phyloP scores from a whole-genome alignment of 345 rosid genomes.

The Camelina laxa region DNA sequence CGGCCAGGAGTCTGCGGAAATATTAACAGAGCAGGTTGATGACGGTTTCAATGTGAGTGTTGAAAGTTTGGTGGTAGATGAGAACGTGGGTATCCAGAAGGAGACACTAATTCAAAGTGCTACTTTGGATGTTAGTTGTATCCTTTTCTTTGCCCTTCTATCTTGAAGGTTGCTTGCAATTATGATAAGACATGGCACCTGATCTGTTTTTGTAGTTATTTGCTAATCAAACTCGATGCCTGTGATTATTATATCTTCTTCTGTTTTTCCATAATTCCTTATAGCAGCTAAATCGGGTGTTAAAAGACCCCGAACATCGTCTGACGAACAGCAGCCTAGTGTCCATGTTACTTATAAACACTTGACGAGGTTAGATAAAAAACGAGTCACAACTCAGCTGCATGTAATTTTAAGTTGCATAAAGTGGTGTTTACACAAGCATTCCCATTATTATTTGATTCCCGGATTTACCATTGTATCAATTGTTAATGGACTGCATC shows the following conservation, averaged over 20 bases:
- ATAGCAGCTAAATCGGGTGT: constrained; percentile 62
- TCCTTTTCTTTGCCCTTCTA: constrained; percentile 51
- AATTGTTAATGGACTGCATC: constrained; percentile 18
- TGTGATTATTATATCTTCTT: constrained; percentile 23
- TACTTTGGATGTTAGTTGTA: constrained; percentile 58
- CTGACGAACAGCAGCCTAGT: constrained; percentile 66
- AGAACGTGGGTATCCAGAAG: constrained; percentile 39
- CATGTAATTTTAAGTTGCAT: constrained; percentile 13
- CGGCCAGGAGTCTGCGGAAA: constrained; percentile 34
- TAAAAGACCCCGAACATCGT: constrained; percentile 62
- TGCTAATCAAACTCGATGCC: constrained; percentile 7
- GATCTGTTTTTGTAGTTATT: constrained; percentile 15
- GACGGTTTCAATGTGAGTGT: constrained; percentile 46
- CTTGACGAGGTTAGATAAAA: constrained; percentile 68
- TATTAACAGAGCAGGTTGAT: constrained; percentile 45
- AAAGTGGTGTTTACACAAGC: constrained; percentile 3
- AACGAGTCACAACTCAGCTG: constrained; percentile 1
- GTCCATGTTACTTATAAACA: constrained; percentile 69
- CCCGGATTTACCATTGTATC: constrained; percentile 5
- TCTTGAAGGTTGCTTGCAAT: constrained; percentile 24
- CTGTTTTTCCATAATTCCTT: constrained; percentile 56
- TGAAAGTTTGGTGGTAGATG: constrained; percentile 47
- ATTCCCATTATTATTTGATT: constrained; percentile 11
- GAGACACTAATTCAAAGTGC: constrained; percentile 36
- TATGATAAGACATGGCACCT: neutral